Percentiles rank a stretch among this genome's conserved stretches.
phyloP scores from a whole-genome alignment of 1,139 yeast species.

The Kodamaea arcana region DNA sequence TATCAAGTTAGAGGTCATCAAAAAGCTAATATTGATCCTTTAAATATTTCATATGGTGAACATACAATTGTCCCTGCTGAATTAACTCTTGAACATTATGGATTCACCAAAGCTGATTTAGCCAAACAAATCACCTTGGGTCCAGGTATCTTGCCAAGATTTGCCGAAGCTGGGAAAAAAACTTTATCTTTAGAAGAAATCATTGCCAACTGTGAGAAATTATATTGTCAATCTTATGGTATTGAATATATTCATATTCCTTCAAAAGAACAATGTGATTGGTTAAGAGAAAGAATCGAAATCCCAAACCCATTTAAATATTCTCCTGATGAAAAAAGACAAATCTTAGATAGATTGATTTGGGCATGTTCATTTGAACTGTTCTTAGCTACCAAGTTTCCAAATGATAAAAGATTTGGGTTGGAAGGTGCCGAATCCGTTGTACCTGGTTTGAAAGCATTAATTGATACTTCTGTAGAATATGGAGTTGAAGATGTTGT shows the following conservation, averaged over 20 bases:
- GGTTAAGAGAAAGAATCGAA: conserved; percentile 96
- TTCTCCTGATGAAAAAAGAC: conserved; percentile 87
- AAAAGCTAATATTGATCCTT: conserved; percentile 92
- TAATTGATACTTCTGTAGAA: conserved; percentile 92
- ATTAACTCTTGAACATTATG: conserved; percentile 86
- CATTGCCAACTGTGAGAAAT: conserved; percentile 70
- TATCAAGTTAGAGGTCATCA: conserved; percentile 98
- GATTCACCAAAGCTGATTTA: conserved; percentile 82
- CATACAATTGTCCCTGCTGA: conserved; percentile 67
- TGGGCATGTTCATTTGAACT: conserved; percentile 96
- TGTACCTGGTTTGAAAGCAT: conserved; percentile 94
- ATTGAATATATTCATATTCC: conserved; percentile 96
- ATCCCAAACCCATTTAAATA: conserved; percentile 85
- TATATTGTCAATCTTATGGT: conserved; percentile 89
- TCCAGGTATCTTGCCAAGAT: conserved; percentile 95
- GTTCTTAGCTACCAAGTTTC: conserved; percentile 91
- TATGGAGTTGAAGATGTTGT: conserved; percentile 92
- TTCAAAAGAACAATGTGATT: conserved; percentile 91
- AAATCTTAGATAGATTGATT: conserved; percentile 90
- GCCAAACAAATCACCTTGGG: conserved; percentile 85
- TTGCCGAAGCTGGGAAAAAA: conserved; percentile 65
- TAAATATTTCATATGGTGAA: conserved; percentile 82
- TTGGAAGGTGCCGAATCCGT: conserved; percentile 97
- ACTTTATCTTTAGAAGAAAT: conserved; percentile 73
- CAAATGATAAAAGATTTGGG: conserved; percentile 98